A percentile compares a stretch with the other conserved stretches of the same genome.
phyloP scores from a whole-genome alignment of 2,329 filamentous ascomycete genomes.

The Talaromyces pinophilus region DNA sequence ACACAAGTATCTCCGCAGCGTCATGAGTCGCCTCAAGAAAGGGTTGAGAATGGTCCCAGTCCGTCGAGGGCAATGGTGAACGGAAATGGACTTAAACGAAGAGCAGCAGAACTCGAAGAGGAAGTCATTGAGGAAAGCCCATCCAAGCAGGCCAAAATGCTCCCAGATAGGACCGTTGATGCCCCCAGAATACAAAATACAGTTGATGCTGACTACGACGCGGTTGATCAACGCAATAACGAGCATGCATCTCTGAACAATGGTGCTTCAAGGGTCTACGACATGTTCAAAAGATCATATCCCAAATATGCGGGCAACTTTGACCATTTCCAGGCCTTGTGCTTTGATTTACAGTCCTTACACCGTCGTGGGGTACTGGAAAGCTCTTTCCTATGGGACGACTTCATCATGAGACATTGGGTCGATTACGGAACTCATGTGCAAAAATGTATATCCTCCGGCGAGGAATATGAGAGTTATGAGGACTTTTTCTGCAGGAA shows the following conservation, averaged over 20 bases:
- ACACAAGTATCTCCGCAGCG: conserved; percentile 6
- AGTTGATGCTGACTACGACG: background rate
- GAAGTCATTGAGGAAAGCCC: conserved; percentile 8
- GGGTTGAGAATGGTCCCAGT: background rate
- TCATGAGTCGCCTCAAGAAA: background rate
- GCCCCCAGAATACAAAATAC: background rate
- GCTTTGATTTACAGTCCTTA: conserved; percentile 38
- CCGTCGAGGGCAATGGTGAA: background rate
- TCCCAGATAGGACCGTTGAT: background rate
- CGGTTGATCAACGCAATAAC: conserved; percentile 28
- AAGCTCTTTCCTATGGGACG: conserved; percentile 47
- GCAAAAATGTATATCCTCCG: conserved; percentile 29
- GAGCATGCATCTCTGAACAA: conserved; percentile 6
- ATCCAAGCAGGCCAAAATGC: conserved; percentile 4
- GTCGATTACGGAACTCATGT: conserved; percentile 42
- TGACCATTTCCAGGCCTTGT: conserved; percentile 42
- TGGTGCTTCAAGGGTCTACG: conserved; percentile 34
- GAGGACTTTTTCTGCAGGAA: conserved; percentile 41
- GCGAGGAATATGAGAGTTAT: conserved; percentile 36
- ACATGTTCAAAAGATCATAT: conserved; percentile 44
- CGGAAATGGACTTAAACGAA: conserved; percentile 9
- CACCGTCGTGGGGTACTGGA: conserved; percentile 34
- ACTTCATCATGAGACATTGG: conserved; percentile 46
- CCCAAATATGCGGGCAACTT: conserved; percentile 42
- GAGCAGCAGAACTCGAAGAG: background rate